Evolutionary conservation across 108 stramenopile genomes (phyloP), one percentile per base, ranked within the genome.

Genomic region (Fragilariopsis cylindrus): DNA sequence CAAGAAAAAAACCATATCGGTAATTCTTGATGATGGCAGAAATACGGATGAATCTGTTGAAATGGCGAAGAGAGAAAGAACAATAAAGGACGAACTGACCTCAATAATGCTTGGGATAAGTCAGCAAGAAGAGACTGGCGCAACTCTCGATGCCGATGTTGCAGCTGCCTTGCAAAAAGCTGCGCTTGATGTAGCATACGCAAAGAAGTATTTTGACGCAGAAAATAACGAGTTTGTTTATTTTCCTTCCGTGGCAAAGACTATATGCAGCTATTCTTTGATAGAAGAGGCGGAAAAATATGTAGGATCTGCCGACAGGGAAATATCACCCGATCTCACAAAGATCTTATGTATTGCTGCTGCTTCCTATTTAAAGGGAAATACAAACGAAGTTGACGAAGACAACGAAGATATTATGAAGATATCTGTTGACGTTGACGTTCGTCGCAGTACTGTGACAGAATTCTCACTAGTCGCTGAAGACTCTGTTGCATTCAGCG

Each of bases 161-260:
- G 39, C 69, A 5, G 78, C 73, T 5, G 78, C 78, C 39, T 19
- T 79, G 53, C 30, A 60, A 18, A 69, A 64, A 67, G 77, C 78
- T 6, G 78, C 78, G 12, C 40, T 58, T 21, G 46, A 50, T 42
- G 18, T 73, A 5, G 54, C 48, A 30, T 79, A 68, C 47, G 21
- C 48, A 19, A 73, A 67, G 54, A 79, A 79, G 67, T 79, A 79
- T 60, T 74, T 71, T 46, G 70, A 80, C 50, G 69, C 74, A 11
- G 19, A 39, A 4, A 66, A 50, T 3, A 74, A 80, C 57, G 48
- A 65, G n/a, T 48, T 75, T 12, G n/a, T 75, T 7, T 75, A 65
- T 73, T 47, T 74, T 45, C 79, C 70, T n/a, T 62, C 79, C 4
- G 70, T 80, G 7, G 69, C 69, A 4, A 75, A 75, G 40, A 56